A percentile compares a stretch with the other conserved stretches of the same genome.
These are phyloP conservation scores for Pezicula carpinea DNA, from an alignment of 2,329 filamentous ascomycete species.

Conservation along the genomic window DNA sequence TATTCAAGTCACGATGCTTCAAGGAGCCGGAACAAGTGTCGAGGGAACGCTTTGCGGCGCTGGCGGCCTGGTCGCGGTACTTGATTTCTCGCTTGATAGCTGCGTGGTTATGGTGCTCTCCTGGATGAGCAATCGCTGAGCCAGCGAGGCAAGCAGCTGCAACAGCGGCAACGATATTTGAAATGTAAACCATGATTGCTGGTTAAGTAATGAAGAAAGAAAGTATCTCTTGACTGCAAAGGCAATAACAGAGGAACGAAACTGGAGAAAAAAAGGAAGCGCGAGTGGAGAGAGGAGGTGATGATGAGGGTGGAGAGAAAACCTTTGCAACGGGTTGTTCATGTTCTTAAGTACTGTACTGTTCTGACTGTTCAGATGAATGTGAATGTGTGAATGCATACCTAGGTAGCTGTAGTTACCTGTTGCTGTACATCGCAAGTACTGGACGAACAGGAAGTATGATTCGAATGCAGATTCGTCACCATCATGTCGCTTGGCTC, in stretches of 20 bases:
- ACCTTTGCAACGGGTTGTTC: constrained; percentile 17
- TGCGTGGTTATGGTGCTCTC: constrained; percentile 14
- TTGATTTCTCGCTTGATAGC: constrained; percentile 18
- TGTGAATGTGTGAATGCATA: too few relatives aligned
- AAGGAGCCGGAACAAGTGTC: constrained; percentile 32
- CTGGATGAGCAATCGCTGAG: constrained; percentile 16
- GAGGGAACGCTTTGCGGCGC: constrained; percentile 21
- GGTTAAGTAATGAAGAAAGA: background rate
- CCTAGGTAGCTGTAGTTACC: too few relatives aligned
- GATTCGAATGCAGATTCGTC: too few relatives aligned
- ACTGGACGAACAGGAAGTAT: too few relatives aligned
- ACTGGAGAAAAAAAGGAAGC: background rate
- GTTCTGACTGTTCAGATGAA: too few relatives aligned
- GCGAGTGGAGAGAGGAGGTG: constrained; percentile 4
- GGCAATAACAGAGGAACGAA: background rate
- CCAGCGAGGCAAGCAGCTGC: constrained; percentile 14
- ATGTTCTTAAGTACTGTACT: background rate
- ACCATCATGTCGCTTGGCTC: too few relatives aligned
- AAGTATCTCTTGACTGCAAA: too few relatives aligned
- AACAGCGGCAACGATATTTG: constrained; percentile 15
- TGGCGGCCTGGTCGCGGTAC: constrained; percentile 18
- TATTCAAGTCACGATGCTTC: constrained; percentile 30
- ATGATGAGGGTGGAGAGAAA: constrained; percentile 9
- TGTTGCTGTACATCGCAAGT: too few relatives aligned
- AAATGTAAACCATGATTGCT: constrained; percentile 17